A percentile compares a stretch with the other conserved stretches of the same genome.
phyloP scores from a whole-genome alignment of 2,329 filamentous ascomycete genomes.

The Colletotrichum horii region DNA sequence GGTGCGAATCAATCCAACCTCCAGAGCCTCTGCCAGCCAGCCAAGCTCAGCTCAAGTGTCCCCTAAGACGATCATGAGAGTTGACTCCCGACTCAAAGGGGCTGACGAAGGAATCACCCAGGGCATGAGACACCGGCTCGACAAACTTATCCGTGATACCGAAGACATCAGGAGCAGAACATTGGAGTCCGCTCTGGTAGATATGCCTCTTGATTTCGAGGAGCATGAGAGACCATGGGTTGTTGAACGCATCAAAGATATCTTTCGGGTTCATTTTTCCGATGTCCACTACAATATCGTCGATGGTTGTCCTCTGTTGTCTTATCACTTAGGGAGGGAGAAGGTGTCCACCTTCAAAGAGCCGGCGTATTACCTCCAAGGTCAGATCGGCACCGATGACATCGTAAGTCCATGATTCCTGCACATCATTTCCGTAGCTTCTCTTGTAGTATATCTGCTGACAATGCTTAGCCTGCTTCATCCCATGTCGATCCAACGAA shows the following conservation, averaged over 20 bases:
- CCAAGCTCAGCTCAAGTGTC: too few species aligned
- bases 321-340: background rate
- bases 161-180: background rate
- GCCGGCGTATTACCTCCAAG: too few species aligned
- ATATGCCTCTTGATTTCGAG: background rate
- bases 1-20: too few species aligned
- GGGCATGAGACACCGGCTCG: background rate
- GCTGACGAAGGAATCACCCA: background rate
- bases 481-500: too few species aligned
- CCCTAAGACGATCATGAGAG: background rate
- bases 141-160: background rate
- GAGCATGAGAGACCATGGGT: background rate
- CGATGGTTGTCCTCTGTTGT: background rate
- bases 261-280: background rate
- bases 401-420: too few species aligned
- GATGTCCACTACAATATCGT: background rate
- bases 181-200: background rate
- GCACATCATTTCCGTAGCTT: too few species aligned
- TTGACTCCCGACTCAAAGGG: background rate
- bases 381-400: too few species aligned
- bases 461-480: too few species aligned
- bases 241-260: background rate
- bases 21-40: too few species aligned
- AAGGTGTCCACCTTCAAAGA: background rate
- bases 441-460: too few species aligned